phyloP scores from a whole-genome alignment of 2,329 filamentous ascomycete species.

The Monosporascus cannonballus region DNA sequence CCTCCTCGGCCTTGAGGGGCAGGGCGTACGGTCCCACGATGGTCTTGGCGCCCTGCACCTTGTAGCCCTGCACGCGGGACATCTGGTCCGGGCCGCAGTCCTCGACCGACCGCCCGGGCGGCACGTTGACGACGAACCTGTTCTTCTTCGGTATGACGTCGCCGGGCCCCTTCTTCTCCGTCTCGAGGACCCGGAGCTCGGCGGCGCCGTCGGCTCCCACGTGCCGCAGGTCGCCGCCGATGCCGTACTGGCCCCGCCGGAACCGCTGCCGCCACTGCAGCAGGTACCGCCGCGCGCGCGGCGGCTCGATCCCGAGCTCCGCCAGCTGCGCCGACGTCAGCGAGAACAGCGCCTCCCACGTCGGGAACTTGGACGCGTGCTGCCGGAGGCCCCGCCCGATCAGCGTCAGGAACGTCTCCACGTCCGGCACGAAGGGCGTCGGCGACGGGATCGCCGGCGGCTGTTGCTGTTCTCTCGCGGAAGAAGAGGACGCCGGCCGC shows the following conservation, averaged over 20 bases:
- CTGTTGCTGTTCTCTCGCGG: conserved; percentile 2
- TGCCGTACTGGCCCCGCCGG: conserved; percentile 67
- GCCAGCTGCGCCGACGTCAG: conserved; percentile 71
- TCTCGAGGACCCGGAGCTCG: conserved; percentile 27
- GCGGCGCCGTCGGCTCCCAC: conserved; percentile 47
- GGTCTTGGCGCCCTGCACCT: conserved; percentile 59
- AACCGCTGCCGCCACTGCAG: conserved; percentile 85
- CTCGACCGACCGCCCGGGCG: conserved; percentile 35
- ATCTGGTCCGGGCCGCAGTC: conserved; percentile 31
- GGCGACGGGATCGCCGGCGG: conserved; percentile 51
- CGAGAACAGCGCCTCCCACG: conserved; percentile 87
- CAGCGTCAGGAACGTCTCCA: conserved; percentile 77
- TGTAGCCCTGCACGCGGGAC: conserved; percentile 56
- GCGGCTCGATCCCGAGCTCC: conserved; percentile 79
- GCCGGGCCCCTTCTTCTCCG: conserved; percentile 42
- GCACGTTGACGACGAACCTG: conserved; percentile 51
- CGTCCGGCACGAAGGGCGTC: conserved; percentile 81
- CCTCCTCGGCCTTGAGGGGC: conserved; percentile 58
- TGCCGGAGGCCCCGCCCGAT: conserved; percentile 83
- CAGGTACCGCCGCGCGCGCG: conserved; percentile 76
- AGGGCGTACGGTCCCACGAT: conserved; percentile 73
- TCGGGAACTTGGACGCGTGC: conserved; percentile 79
- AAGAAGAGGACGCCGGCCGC: conserved; percentile 1
- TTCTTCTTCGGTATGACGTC: conserved; percentile 38
- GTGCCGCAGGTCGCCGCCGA: conserved; percentile 74